Evolutionary conservation across 73 alveolate genomes (phyloP).

Genomic region (Tetrahymena elliotti): DNA sequence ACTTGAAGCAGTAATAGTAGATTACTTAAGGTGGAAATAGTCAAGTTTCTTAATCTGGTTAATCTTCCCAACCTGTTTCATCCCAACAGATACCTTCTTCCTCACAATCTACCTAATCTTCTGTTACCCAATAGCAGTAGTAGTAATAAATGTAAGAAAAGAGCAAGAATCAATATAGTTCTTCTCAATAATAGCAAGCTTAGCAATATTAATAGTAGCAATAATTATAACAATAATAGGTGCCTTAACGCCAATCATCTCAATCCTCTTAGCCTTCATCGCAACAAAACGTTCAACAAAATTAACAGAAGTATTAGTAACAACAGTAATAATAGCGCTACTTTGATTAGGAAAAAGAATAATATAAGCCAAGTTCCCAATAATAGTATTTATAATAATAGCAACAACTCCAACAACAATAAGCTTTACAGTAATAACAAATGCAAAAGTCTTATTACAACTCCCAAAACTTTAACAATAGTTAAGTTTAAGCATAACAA

Average conservation of each 20-base stretch:
- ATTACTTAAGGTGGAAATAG: neutral
- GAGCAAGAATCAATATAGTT: neutral
- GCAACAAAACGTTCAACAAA: neutral
- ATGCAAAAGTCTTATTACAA: neutral
- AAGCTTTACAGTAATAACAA: neutral
- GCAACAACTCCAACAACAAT: neutral
- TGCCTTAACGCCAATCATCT: neutral
- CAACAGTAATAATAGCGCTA: neutral
- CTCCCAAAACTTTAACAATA: neutral
- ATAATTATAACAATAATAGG: neutral
- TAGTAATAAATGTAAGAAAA: neutral
- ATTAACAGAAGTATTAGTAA: neutral
- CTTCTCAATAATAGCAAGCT: neutral
- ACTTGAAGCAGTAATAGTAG: neutral
- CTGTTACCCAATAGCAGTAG: neutral
- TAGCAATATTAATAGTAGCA: neutral
- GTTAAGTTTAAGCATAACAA: neutral
- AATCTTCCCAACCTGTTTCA: neutral
- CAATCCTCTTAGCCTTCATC: neutral
- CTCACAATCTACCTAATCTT: neutral
- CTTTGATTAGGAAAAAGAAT: neutral
- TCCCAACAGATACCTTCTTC: neutral
- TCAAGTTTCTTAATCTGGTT: neutral
- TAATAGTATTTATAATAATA: neutral
- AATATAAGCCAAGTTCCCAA: neutral